Conservation (phyloP, 2,329 filamentous ascomycete genomes). For the Akanthomyces uredinophilus region DNA sequence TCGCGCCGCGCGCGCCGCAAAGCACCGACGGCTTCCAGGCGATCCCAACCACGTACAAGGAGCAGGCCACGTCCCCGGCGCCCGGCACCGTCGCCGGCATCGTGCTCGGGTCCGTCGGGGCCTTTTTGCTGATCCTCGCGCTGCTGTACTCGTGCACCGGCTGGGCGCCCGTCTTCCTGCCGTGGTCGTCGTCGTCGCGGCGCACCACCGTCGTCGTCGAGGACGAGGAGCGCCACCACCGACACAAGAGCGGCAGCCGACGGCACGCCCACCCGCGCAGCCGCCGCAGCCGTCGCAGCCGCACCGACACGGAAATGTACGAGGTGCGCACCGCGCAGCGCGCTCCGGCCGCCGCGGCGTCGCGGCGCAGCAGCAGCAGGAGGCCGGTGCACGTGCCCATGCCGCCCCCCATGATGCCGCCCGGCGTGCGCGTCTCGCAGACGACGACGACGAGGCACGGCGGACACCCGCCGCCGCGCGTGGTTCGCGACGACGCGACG, state of each 20-base stretch:
- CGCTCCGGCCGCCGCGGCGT: neutral
- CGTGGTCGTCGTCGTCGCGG: constrained; percentile 14
- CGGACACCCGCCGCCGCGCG: neutral
- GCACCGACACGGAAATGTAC: constrained; percentile 25
- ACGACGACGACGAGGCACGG: neutral
- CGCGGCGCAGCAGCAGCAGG: constrained; percentile 10
- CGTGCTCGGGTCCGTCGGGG: constrained; percentile 41
- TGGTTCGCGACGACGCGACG: neutral
- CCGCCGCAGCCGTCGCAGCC: constrained; percentile 10
- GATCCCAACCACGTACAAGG: constrained; percentile 32
- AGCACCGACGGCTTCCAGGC: constrained; percentile 21
- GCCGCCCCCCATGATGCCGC: constrained; percentile 4
- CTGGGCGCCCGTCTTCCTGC: constrained; percentile 31
- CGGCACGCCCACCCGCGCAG: neutral
- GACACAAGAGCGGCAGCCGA: neutral
- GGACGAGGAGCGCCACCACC: neutral
- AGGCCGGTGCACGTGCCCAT: neutral
- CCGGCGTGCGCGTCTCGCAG: neutral
- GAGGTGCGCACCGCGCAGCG: constrained; percentile 24
- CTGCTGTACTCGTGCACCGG: constrained; percentile 47
- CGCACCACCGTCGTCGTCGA: constrained; percentile 10
- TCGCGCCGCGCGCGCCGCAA: constrained; percentile 11
- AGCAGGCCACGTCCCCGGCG: constrained; percentile 28
- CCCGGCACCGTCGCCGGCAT: constrained; percentile 42
- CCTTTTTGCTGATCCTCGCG: constrained; percentile 49